Evolutionary conservation across 441 rosid genomes (phyloP), one percentile per base, ranked within the genome.

Genomic region (Biscutella laevigata): DNA sequence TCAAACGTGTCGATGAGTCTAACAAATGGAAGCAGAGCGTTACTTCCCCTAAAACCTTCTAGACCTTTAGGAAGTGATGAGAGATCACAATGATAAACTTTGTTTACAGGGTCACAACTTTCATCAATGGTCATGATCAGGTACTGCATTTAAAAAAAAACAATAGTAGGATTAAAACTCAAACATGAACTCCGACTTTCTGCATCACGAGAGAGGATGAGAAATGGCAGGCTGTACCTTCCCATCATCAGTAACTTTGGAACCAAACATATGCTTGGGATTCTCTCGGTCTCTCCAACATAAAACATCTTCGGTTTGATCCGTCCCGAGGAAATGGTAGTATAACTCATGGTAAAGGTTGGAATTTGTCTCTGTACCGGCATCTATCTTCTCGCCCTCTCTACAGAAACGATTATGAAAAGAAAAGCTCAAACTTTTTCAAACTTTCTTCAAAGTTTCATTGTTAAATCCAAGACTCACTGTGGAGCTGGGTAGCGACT

Each of bases 261-360:
- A 81, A 25, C 60, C 75, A 33, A 79, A 73, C 61, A 21, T 20
- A 54, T 88, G 71, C 57, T 78, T 82, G 10, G 98, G 97, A 64
- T 92, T 83, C 34, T 78, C 86, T 44, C 66, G 69, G 74, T 92
- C 97, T 71, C 39, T 84, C 92, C 95, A 92, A 80, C 99, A 92
- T 55, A 84, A 65, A 57, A 86, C 72, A 76, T 94, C 99, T 60
- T 86, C 81, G 40, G 86, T 76, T 33, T 94, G 97, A 67, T 81
- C 84, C 0, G 83, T 76, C 34, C 99, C 97, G 29, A 94, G 21
- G 27, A 81, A 69, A 79, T 94, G 99, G 71, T 89, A 86, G 71
- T 75, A 84, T 11, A 86, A 33, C 74, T 86, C 83, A 1, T 89
- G 88, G 62, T 80, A 64, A 40, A 86, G 95, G 61, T 80, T 92